phyloP scores from a whole-genome alignment of 2,329 filamentous ascomycete genomes.

The Neonectria neomacrospora region DNA sequence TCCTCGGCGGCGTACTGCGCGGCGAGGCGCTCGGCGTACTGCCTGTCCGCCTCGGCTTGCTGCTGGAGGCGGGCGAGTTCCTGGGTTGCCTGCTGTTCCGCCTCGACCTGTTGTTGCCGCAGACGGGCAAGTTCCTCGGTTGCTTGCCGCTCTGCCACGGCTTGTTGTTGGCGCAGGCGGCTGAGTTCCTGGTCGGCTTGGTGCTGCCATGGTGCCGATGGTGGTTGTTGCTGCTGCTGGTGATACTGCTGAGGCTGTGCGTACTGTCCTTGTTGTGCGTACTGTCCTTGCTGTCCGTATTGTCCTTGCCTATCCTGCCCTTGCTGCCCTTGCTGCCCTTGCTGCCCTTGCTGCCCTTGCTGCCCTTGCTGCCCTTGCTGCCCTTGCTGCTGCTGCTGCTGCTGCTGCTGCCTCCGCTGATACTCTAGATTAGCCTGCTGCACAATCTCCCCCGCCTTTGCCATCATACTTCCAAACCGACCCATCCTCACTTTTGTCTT shows the following conservation, averaged over 20 bases:
- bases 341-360: slow-evolving; percentile 25
- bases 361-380: no score
- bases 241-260: slow-evolving; percentile 5
- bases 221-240: not conserved
- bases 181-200: not conserved
- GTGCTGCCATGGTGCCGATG: slow-evolving; percentile 3
- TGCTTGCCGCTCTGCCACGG: not conserved
- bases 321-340: slow-evolving; percentile 8
- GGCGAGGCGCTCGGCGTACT: slow-evolving; percentile 37
- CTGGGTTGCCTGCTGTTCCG: slow-evolving; percentile 14
- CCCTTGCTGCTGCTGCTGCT: slow-evolving; percentile 21
- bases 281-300: slow-evolving; percentile 1
- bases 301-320: slow-evolving; percentile 9
- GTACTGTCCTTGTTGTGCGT: slow-evolving; percentile 6
- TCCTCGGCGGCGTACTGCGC: slow-evolving; percentile 35
- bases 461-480: slow-evolving; percentile 37
- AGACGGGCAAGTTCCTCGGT: slow-evolving; percentile 2
- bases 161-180: not conserved
- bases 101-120: slow-evolving; percentile 3
- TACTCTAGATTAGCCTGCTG: slow-evolving; percentile 37
- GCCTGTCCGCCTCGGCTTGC: slow-evolving; percentile 34
- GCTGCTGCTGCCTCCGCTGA: slow-evolving; percentile 31
- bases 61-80: slow-evolving; percentile 6
- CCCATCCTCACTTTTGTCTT: slow-evolving; percentile 28
- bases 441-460: slow-evolving; percentile 41